A percentile compares a stretch with the other conserved stretches of the same genome.
phyloP scores from a whole-genome alignment of 2,329 filamentous ascomycete species.

The Fusarium sp. region DNA sequence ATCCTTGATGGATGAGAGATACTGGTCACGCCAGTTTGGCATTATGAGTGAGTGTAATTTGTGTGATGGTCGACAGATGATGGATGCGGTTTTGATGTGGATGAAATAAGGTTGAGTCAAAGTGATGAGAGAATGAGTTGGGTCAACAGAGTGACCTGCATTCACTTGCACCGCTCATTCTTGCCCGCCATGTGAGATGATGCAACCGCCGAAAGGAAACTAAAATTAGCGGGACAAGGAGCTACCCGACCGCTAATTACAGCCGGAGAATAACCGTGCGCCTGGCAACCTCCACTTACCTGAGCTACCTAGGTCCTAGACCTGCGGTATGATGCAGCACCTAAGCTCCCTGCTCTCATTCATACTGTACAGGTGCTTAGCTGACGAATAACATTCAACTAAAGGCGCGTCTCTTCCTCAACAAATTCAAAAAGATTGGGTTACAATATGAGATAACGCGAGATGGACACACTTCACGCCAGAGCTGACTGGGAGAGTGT shows the following conservation, averaged over 20 bases:
- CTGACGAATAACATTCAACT: constrained; percentile 15
- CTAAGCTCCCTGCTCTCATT: constrained; percentile 16
- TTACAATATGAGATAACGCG: constrained; percentile 46
- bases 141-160: constrained; percentile 7
- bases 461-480: constrained; percentile 69
- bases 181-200: constrained; percentile 36
- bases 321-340: constrained; percentile 19
- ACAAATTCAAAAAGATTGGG: not conserved
- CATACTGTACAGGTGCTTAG: constrained; percentile 20
- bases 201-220: constrained; percentile 32
- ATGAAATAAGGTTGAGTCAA: not conserved
- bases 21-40: constrained; percentile 83
- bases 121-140: constrained; percentile 1
- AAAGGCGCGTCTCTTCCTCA: not conserved
- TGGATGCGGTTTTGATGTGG: not conserved
- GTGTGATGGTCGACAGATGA: not conserved
- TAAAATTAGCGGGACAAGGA: constrained; percentile 17
- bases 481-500: constrained; percentile 95
- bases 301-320: not conserved
- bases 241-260: constrained; percentile 32
- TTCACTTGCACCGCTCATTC: constrained; percentile 31
- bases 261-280: constrained; percentile 47
- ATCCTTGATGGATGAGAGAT: constrained; percentile 77
- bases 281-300: constrained; percentile 26
- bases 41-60: constrained; percentile 46